Base-by-base conservation (phyloP, 176 grass and related monocot species). In the Eremochloa ophiuroides region DNA sequence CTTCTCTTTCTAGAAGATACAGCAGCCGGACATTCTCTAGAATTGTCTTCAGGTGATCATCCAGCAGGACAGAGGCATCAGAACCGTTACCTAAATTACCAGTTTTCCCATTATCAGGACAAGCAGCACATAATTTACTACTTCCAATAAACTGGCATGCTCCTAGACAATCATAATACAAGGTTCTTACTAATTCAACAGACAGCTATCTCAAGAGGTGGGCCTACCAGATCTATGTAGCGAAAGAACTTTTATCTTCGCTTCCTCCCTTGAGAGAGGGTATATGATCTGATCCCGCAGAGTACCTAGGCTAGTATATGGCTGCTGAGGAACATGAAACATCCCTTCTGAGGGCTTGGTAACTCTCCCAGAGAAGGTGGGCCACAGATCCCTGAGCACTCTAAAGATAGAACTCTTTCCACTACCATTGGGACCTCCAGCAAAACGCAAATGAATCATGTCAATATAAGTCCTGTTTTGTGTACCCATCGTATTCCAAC, bases 351-450 rank as follows among this genome's bases (percentile, higher is more conserved):
- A 83, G 38, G 96, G 93, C 73, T 93, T 99, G 11, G 74, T 79
- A 61, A 99, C 84, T 80, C 85, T 92, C 76, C 96, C 96, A 73
- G 91, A 91, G 64, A 83, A 86, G 76, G 88, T 89, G 20, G 93
- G 96, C 96, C 96, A 99, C 66, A 99, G 83, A 69, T 89, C 96
- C 86, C 87, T 71, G 43, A 99, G 92, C 17, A 91, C 93, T 87
- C 96, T 91, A 71, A 99, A 95, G 77, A 99, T 86, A 72, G 93
- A 95, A 91, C 93, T 99, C 84, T 99, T 99, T 71, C 96, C 96
- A 26, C 93, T 93, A 51, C 96, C 96, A 87, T 98, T 98, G 43
- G 96, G 96, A 75, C 96, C 96, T 99, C 75, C 81, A 82, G 35
- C 73, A 69, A 90, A 67, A 28, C n/a, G n/a, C n/a, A 71, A 53